These are phyloP conservation scores for Sisymbrium altissimum DNA, from an alignment of 345 rosid genomes.

Conservation along the genomic window DNA sequence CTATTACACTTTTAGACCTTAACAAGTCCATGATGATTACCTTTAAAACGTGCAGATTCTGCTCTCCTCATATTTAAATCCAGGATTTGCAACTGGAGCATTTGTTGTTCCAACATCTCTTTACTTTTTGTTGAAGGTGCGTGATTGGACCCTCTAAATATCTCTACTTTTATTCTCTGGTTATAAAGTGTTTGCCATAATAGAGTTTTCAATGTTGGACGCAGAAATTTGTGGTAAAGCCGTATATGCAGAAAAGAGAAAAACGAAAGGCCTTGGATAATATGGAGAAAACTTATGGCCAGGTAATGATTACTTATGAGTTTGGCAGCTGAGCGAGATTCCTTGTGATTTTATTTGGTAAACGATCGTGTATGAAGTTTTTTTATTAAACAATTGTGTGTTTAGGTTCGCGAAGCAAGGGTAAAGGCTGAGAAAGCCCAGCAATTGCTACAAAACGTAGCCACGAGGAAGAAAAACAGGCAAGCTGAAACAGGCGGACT, in stretches of 20 bases:
- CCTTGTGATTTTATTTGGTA: background rate
- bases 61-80: constrained; percentile 59
- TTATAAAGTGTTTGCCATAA: background rate
- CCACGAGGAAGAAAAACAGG: constrained; percentile 68
- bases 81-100: constrained; percentile 74
- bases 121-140: constrained; percentile 88
- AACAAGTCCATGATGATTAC: constrained; percentile 15
- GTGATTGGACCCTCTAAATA: background rate
- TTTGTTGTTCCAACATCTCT: constrained; percentile 76
- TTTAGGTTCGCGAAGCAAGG: constrained; percentile 74
- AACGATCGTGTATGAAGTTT: background rate
- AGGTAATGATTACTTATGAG: constrained; percentile 46
- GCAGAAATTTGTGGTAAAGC: constrained; percentile 82
- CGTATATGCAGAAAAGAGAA: constrained; percentile 66
- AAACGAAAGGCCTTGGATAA: constrained; percentile 68
- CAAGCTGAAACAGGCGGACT: constrained; percentile 74
- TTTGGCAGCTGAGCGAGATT: background rate
- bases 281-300: constrained; percentile 59
- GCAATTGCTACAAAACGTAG: constrained; percentile 68
- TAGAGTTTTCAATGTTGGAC: background rate
- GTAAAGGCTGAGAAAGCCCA: constrained; percentile 79
- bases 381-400: background rate
- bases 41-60: constrained; percentile 60
- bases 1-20: background rate
- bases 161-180: background rate